Percentiles rank a stretch among this genome's conserved stretches.
Evolutionary conservation across 805 yeast species (phyloP).

Genomic region (Lachancea sp.): DNA sequence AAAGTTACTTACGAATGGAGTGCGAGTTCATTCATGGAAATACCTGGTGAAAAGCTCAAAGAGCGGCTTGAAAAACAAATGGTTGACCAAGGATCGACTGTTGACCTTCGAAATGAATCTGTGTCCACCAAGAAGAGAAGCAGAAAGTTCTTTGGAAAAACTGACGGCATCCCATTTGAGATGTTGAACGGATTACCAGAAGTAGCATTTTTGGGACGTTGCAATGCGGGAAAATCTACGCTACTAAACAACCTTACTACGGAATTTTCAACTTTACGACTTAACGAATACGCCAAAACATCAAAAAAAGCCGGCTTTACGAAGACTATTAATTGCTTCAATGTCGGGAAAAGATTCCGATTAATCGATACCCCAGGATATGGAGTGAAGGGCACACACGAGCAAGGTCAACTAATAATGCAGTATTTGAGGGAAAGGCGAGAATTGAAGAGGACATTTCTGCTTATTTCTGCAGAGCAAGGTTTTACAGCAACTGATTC

Average conservation of each 20-base stretch:
- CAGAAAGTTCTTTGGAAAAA: constrained; percentile 24
- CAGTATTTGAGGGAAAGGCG: constrained; percentile 53
- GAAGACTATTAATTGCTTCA: constrained; percentile 62
- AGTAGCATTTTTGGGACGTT: constrained; percentile 67
- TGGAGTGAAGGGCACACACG: constrained; percentile 58
- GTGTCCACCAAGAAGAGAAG: constrained; percentile 16
- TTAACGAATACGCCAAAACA: constrained; percentile 43
- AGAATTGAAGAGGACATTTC: constrained; percentile 50
- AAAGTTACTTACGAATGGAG: constrained; percentile 55
- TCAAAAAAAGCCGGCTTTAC: constrained; percentile 53
- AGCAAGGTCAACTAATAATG: constrained; percentile 65
- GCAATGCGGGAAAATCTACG: constrained; percentile 85
- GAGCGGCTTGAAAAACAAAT: constrained; percentile 11
- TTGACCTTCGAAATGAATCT: not conserved
- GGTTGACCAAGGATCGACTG: not conserved
- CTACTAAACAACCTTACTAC: constrained; percentile 57
- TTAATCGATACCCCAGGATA: constrained; percentile 88
- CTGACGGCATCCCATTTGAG: constrained; percentile 27
- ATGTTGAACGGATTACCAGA: constrained; percentile 52
- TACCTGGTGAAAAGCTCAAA: constrained; percentile 39
- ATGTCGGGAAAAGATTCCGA: constrained; percentile 54
- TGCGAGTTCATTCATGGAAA: constrained; percentile 42
- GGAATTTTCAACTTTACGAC: constrained; percentile 28
- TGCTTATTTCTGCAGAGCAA: constrained; percentile 53
- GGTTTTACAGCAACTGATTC: constrained; percentile 58